Evolutionary conservation across 345 rosid species (phyloP), one percentile per base, ranked within the genome.

Genomic region (Euclidium syriacum): DNA sequence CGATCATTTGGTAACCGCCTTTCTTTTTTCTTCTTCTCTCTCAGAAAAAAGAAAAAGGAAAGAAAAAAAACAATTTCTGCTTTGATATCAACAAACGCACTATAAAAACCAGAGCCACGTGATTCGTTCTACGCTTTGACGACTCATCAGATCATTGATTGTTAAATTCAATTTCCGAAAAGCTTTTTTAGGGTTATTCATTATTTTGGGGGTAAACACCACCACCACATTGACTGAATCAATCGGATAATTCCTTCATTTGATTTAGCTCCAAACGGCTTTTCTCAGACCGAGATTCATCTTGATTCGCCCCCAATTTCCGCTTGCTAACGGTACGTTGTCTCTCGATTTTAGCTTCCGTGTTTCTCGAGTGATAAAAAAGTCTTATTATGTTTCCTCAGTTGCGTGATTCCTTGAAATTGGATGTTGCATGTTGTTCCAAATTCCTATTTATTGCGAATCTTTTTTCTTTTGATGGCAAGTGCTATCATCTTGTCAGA

Each of bases 1-100:
- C 51, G 26, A 62, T 20, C 10, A 63, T 48, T 49, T 63, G 69
- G 52, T 48, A 71, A 71, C 75, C 70, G 75, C 61, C 70, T 64
- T 29, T 55, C 5, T 18, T 24, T 12, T 14, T 34, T 24, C 26
- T 30, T 44, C 43, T 61, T 47, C 40, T 12, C 26, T 34, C 4
- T 35, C 24, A 8, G 30, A 36, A 4, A 52, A 10, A 33, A 52
- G 6, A 33, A n/a, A 42, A 30, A 10, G 1, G 12, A 3, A 25
- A 36, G 1, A 19, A 42, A 18, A 6, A 56, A 35, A 23, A 17
- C 18, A n/a, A 10, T 17, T 19, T 43, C 8, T 19, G 52, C n/a
- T 29, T 32, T 30, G 11, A 32, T 41, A n/a, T 46, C 43, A 68
- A 16, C 20, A 14, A 59, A 32, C 1, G 49, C 40, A 49, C 10